Evolutionary conservation across 495 filamentous ascomycete species (phyloP), one percentile per base, ranked within the genome.

Genomic region (Talaromyces thailandensis): DNA sequence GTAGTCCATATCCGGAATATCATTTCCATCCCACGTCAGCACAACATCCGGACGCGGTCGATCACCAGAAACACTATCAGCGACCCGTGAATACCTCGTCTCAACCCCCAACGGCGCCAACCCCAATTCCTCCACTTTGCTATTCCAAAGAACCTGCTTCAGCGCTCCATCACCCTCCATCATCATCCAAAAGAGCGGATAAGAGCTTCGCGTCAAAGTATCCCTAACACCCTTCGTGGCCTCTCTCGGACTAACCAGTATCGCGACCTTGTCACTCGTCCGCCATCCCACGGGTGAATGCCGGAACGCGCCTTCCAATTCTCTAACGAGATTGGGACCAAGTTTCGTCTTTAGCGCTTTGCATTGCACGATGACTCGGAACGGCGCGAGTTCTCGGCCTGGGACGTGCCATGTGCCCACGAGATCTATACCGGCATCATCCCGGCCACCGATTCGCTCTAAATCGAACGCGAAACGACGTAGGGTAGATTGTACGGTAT

Each of bases 391-490:
- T 4, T 77, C 74, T 24, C 65, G 67, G 50, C 65, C 62, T 9
- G 86, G 85, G 6, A 91, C 72, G 12, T 78, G 73, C 93, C 93
- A 98, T 18, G 84, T 84, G 24, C 92, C 93, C 2, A 91, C 75
- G 0, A 97, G 82, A 71, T 98, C 93, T 68, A 96, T 89, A 32
- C 93, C 93, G 56, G 75, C 77, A 73, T 98, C 93, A 16, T 82
- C 83, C 28, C 76, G 77, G 40, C 89, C 88, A 65, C 94, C 94
- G 16, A 88, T 82, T 51, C 91, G 88, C 52, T 79, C 76, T 4
- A 97, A 82, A 29, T 69, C 67, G 75, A 98, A 89, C 43, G 82
- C 84, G 45, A 86, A 81, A 6, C 70, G 72, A 8, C 79, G 69
- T 0, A 97, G 85, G 16, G 84, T 76, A n/a, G 69, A 63, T 43